Base-by-base conservation (phyloP, 169 alveolate genomes). In the Theileria equi region DNA sequence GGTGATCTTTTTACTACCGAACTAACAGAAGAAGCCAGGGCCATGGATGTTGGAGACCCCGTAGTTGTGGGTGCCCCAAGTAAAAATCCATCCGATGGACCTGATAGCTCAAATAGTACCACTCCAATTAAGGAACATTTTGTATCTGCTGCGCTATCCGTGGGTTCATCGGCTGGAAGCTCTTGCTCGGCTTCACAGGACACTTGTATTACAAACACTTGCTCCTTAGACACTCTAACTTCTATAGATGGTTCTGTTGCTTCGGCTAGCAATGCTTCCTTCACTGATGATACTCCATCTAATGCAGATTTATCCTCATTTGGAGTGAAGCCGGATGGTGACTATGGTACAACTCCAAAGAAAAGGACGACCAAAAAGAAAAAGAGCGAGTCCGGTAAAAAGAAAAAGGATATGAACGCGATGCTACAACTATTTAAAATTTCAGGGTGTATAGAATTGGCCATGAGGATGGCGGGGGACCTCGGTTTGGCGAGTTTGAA, bases 171-270 rank as follows among this genome's bases (percentile, higher is more conserved):
- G n/a, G n/a, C n/a, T n/a, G n/a, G n/a, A n/a, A n/a, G n/a, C n/a
- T n/a, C n/a, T n/a, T n/a, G n/a, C n/a, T n/a, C n/a, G n/a, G n/a
- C n/a, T n/a, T n/a, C n/a, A n/a, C n/a, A n/a, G n/a, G n/a, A n/a
- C n/a, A n/a, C n/a, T n/a, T n/a, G n/a, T n/a, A n/a, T n/a, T n/a
- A n/a, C n/a, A n/a, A n/a, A n/a, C n/a, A n/a, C n/a, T n/a, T n/a
- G n/a, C n/a, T n/a, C n/a, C n/a, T n/a, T n/a, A 38, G n/a, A 38
- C n/a, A 38, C 45, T 38, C 45, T 38, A 38, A 38, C 45, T 38
- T 38, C 45, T 38, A 13, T 13, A 38, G 45, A 38, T 38, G n/a
- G n/a, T 38, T 13, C 45, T 38, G n/a, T 13, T 38, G 45, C 45
- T 38, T 38, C 45, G 13, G n/a, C 19, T 38, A 13, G 45, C n/a